A percentile compares a stretch with the other conserved stretches of the same genome.
These are phyloP conservation scores for Aspergillaceae sp. DNA, from an alignment of 2,329 filamentous ascomycete genomes.

Conservation along the genomic window DNA sequence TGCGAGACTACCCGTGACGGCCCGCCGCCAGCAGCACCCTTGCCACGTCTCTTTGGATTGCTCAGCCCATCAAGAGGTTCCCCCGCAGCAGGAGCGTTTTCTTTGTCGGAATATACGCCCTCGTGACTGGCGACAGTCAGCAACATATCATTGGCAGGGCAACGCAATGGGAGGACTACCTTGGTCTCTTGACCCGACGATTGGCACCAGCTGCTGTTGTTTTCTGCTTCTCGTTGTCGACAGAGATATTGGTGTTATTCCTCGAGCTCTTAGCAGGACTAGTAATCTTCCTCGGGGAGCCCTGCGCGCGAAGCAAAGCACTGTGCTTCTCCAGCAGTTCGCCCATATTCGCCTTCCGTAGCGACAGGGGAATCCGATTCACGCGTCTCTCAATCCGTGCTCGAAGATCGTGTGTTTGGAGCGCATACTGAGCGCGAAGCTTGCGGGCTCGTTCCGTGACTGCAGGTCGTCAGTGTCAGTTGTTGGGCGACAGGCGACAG, in stretches of 20 bases:
- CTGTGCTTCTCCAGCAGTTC: slow-evolving; percentile 58
- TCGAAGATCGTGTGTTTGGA: slow-evolving; percentile 76
- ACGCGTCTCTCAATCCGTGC: slow-evolving; percentile 86
- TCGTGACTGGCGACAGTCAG: slow-evolving; percentile 47
- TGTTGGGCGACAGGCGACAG: not conserved
- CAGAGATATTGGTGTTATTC: slow-evolving; percentile 21
- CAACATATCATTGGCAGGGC: not conserved
- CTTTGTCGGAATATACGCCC: slow-evolving; percentile 61
- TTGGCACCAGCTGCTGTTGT: slow-evolving; percentile 20
- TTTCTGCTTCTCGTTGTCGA: slow-evolving; percentile 14
- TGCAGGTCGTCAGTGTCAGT: slow-evolving; percentile 28
- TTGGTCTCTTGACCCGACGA: slow-evolving; percentile 23
- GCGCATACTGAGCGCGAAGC: slow-evolving; percentile 76
- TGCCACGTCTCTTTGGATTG: slow-evolving; percentile 61
- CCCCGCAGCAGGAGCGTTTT: slow-evolving; percentile 49
- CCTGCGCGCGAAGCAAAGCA: slow-evolving; percentile 15
- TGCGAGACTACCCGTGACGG: slow-evolving; percentile 36
- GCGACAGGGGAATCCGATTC: slow-evolving; percentile 74
- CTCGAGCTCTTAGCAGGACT: slow-evolving; percentile 23
- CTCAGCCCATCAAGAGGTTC: slow-evolving; percentile 44
- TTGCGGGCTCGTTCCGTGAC: slow-evolving; percentile 83
- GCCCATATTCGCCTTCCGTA: slow-evolving; percentile 73
- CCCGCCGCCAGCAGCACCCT: slow-evolving; percentile 29
- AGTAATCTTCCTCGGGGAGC: slow-evolving; percentile 24
- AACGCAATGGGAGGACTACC: slow-evolving; percentile 16